phyloP scores from a whole-genome alignment of 169 alveolate genomes.

The Plasmodium vinckei region DNA sequence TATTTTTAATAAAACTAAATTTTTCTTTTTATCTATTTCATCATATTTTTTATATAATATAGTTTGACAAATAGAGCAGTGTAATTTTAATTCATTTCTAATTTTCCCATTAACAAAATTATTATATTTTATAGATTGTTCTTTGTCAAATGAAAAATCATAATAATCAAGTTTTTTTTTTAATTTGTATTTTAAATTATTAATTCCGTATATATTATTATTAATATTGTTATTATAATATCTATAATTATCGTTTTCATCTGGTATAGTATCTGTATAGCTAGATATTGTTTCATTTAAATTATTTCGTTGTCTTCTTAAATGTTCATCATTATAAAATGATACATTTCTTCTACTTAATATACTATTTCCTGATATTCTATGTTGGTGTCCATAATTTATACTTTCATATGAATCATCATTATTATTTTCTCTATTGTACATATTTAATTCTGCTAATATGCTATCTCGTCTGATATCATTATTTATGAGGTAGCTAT shows the following conservation, averaged over 20 bases:
- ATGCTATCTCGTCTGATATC: conserved; percentile 18
- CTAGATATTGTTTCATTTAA: conserved; percentile 8
- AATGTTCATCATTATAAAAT: not conserved
- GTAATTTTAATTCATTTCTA: conserved; percentile 58
- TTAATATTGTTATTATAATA: conserved; percentile 10
- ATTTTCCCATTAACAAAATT: conserved; percentile 48
- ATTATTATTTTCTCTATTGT: not conserved
- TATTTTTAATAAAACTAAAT: conserved; percentile 25
- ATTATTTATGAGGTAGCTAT: conserved; percentile 19
- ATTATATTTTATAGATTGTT: conserved; percentile 30
- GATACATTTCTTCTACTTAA: conserved; percentile 17
- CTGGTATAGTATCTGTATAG: conserved; percentile 31
- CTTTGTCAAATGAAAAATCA: conserved; percentile 73
- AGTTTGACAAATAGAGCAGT: conserved; percentile 71
- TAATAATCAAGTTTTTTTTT: conserved; percentile 42
- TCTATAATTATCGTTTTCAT: conserved; percentile 4
- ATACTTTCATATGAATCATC: not conserved
- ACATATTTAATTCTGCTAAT: not conserved
- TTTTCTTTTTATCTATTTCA: conserved; percentile 23
- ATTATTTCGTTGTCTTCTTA: not conserved
- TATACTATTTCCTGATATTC: conserved; percentile 18
- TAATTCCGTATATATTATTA: conserved; percentile 6
- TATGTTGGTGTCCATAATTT: not conserved
- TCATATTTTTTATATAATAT: conserved; percentile 56
- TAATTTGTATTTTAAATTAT: conserved; percentile 16